These are phyloP conservation scores for Anthracocystis walkeri DNA, from an alignment of 1,284 basidiomycete species.

Conservation along the genomic window DNA sequence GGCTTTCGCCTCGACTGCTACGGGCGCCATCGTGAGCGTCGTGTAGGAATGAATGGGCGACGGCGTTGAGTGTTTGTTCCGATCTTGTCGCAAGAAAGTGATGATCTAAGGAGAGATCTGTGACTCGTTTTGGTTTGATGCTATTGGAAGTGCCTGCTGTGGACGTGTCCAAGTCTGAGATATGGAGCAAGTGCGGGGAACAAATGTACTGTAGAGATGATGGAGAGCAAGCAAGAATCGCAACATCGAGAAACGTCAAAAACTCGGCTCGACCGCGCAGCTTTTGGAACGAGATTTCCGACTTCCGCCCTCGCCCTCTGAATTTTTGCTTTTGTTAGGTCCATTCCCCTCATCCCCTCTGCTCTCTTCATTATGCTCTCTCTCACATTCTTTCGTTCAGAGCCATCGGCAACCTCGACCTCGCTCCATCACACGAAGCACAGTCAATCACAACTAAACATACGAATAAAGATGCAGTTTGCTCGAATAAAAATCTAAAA, in stretches of 20 bases:
- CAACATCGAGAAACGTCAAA: constrained; percentile 4
- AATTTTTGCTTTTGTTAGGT: not conserved
- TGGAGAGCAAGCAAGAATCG: constrained; percentile 1
- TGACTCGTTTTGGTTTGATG: too few relatives aligned
- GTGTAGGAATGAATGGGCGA: not conserved
- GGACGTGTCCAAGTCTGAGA: not conserved
- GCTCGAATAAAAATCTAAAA: constrained; percentile 16
- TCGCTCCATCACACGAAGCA: not conserved
- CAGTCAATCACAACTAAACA: not conserved
- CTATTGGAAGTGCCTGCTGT: not conserved
- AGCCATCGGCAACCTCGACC: not conserved
- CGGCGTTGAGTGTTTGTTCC: not conserved
- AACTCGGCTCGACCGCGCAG: constrained; percentile 15
- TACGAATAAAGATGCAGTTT: constrained; percentile 2
- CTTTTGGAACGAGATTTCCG: constrained; percentile 1
- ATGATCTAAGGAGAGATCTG: too few relatives aligned
- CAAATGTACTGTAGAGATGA: not conserved
- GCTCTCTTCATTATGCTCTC: not conserved
- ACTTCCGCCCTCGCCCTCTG: not conserved
- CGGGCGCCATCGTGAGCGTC: constrained; percentile 17
- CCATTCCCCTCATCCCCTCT: too few relatives aligned
- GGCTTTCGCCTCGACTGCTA: constrained; percentile 16
- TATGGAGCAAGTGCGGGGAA: not conserved
- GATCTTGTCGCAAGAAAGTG: not conserved
- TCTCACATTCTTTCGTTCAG: not conserved